Conservation (phyloP, 306 rosid species). For the Prunus mira region DNA sequence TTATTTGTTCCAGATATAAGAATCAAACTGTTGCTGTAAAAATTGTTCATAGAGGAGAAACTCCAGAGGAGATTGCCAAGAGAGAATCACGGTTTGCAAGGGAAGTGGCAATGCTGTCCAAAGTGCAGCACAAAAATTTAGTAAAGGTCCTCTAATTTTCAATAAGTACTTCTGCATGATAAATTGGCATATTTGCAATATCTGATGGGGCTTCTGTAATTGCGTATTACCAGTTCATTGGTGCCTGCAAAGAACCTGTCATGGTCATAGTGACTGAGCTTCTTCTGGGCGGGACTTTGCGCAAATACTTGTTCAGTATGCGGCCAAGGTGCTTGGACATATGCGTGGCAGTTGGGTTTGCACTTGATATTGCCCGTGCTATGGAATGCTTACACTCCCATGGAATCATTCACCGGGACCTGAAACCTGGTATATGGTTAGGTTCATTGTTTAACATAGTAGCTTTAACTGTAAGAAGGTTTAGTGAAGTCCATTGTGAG, state of each 20-base stretch:
- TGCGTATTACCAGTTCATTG: conserved; percentile 68
- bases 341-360: conserved; percentile 66
- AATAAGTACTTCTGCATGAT: not conserved
- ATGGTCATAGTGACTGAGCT: conserved; percentile 97
- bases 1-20: conserved; percentile 43
- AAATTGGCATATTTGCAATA: conserved; percentile 6
- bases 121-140: conserved; percentile 88
- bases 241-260: conserved; percentile 94
- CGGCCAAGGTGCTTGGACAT: conserved; percentile 76
- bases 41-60: conserved; percentile 43
- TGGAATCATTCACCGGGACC: conserved; percentile 94
- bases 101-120: conserved; percentile 85
- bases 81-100: conserved; percentile 75
- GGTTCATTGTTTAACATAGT: conserved; percentile 9
- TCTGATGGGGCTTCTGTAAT: conserved; percentile 26
- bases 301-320: conserved; percentile 67
- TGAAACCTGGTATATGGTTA: conserved; percentile 74
- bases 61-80: conserved; percentile 48
- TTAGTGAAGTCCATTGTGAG: not conserved
- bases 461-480: not conserved
- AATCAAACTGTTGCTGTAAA: conserved; percentile 54
- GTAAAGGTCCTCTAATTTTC: conserved; percentile 57
- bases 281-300: conserved; percentile 84
- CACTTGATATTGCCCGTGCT: conserved; percentile 85
- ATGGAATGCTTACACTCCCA: conserved; percentile 91